These are phyloP conservation scores for Colletotrichum sp. DNA, from an alignment of 2,329 filamentous ascomycete genomes.

Conservation along the genomic window DNA sequence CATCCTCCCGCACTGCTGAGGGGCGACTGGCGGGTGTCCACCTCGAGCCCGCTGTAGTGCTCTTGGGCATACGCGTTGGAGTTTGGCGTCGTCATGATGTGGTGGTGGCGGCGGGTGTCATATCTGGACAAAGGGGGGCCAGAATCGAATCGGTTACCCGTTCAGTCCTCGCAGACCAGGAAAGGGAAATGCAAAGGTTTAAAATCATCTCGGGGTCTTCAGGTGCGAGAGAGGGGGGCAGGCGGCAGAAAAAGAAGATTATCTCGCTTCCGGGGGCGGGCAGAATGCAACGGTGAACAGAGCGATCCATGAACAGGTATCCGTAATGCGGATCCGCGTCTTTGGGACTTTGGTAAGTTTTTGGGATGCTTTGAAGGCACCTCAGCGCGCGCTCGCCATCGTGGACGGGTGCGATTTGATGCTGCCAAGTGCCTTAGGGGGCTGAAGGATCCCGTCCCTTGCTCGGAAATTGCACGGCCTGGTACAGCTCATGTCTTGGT, in stretches of 20 bases:
- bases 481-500: background rate
- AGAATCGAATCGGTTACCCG: background rate
- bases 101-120: background rate
- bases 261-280: background rate
- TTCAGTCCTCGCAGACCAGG: background rate
- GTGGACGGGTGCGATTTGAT: background rate
- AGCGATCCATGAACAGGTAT: background rate
- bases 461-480: background rate
- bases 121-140: background rate
- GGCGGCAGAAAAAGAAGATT: background rate
- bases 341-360: background rate
- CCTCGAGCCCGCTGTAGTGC: slow-evolving; percentile 12
- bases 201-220: background rate
- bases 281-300: background rate
- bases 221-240: background rate
- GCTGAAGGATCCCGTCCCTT: background rate
- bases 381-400: background rate
- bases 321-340: background rate
- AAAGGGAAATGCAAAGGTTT: background rate
- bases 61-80: background rate
- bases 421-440: slow-evolving; percentile 6
- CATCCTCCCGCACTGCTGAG: background rate
- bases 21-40: background rate
- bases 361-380: background rate
- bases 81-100: slow-evolving; percentile 6